These are phyloP conservation scores for Colletotrichum sansevieriae DNA, from an alignment of 2,329 filamentous ascomycete species.

Conservation along the genomic window DNA sequence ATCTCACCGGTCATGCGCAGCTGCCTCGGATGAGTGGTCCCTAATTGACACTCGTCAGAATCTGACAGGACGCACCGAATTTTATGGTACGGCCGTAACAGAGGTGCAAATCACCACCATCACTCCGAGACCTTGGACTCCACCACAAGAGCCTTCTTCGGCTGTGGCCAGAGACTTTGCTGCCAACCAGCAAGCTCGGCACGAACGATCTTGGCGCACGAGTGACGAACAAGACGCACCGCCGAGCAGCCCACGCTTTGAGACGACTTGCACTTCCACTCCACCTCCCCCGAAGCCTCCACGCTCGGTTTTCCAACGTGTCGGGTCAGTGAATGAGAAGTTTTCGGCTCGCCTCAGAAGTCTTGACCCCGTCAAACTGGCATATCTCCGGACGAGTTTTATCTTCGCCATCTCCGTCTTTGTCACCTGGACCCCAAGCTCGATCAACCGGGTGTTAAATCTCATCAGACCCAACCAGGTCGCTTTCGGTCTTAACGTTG, in stretches of 20 bases:
- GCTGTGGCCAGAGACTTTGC: slow-evolving; percentile 9
- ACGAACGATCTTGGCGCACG: slow-evolving; percentile 34
- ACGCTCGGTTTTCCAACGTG: slow-evolving; percentile 39
- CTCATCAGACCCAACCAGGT: slow-evolving; percentile 66
- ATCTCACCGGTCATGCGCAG: slow-evolving; percentile 27
- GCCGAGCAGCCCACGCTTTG: slow-evolving; percentile 41
- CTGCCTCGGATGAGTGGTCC: slow-evolving; percentile 1
- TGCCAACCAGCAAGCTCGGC: slow-evolving; percentile 26
- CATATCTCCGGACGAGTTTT: slow-evolving; percentile 72
- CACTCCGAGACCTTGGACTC: slow-evolving; percentile 33
- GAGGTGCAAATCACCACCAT: slow-evolving; percentile 61
- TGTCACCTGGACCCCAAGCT: slow-evolving; percentile 75
- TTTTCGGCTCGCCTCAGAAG: slow-evolving; percentile 52
- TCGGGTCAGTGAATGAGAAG: slow-evolving; percentile 43
- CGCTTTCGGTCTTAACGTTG: slow-evolving; percentile 76
- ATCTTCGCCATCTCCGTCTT: slow-evolving; percentile 72
- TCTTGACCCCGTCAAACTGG: slow-evolving; percentile 70
- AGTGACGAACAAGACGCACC: slow-evolving; percentile 29
- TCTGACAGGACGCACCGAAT: slow-evolving; percentile 49
- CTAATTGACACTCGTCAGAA: slow-evolving; percentile 40
- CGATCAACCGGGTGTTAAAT: slow-evolving; percentile 80
- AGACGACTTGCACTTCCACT: slow-evolving; percentile 46
- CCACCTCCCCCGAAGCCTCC: slow-evolving; percentile 29
- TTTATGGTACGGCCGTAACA: slow-evolving; percentile 65
- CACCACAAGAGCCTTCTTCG: slow-evolving; percentile 39